phyloP scores from a whole-genome alignment of 441 rosid genomes.

The Adansonia gregorii region DNA sequence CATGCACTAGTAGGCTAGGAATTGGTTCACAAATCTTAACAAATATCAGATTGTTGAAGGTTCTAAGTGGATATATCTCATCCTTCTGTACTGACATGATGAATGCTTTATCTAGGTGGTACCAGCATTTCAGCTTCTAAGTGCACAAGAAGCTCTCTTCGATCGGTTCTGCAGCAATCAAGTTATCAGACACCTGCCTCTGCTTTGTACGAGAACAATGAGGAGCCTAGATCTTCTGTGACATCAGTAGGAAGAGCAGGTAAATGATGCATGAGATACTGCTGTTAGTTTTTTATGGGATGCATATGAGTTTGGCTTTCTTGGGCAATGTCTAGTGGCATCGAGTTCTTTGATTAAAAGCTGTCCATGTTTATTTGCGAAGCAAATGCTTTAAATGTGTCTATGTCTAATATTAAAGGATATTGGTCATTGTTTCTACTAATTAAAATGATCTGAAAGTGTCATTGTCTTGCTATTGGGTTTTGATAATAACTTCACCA shows the following conservation, averaged over 20 bases:
- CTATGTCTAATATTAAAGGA: neutral
- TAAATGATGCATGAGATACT: slow-evolving; percentile 29
- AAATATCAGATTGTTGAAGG: neutral
- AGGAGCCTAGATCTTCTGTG: slow-evolving; percentile 47
- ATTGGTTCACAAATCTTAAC: neutral
- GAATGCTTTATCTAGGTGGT: slow-evolving; percentile 42
- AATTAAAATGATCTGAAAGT: neutral
- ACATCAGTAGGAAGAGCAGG: slow-evolving; percentile 45
- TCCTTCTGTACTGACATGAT: slow-evolving; percentile 2
- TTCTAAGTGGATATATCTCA: neutral
- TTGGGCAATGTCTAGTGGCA: neutral
- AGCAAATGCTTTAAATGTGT: neutral
- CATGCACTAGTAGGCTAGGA: neutral
- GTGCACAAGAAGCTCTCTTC: slow-evolving; percentile 43
- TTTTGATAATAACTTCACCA: neutral
- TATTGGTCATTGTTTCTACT: neutral
- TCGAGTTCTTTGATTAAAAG: neutral
- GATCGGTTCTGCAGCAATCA: slow-evolving; percentile 53
- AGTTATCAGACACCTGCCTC: slow-evolving; percentile 86
- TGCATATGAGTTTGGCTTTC: neutral
- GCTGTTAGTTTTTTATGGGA: neutral
- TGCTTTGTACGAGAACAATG: slow-evolving; percentile 69
- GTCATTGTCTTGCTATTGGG: neutral
- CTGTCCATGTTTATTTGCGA: neutral
- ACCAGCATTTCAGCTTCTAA: slow-evolving; percentile 50